A percentile compares a stretch with the other conserved stretches of the same genome.
These are phyloP conservation scores for Aspergillus haitiensis DNA, from an alignment of 495 filamentous ascomycete species.

Conservation along the genomic window DNA sequence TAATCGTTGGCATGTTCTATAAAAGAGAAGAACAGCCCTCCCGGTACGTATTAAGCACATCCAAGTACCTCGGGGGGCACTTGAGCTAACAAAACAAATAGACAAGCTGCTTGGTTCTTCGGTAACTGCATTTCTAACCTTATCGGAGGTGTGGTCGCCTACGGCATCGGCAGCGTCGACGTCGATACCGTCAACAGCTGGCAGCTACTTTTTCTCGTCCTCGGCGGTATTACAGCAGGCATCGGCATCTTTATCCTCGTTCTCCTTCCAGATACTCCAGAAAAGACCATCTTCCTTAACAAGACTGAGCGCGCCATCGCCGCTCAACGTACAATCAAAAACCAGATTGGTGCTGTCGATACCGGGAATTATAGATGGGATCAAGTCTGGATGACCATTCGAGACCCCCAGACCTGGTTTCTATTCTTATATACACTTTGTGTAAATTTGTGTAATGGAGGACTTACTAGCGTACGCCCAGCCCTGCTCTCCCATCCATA, in stretches of 20 bases:
- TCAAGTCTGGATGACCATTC: conserved; percentile 53
- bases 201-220: conserved; percentile 46
- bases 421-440: conserved; percentile 40
- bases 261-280: conserved; percentile 52
- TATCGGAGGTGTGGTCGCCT: conserved; percentile 57
- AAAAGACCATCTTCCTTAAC: conserved; percentile 47
- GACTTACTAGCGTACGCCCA: conserved; percentile 37
- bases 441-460: conserved; percentile 48
- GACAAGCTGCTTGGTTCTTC: conserved; percentile 41
- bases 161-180: conserved; percentile 54
- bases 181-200: conserved; percentile 42
- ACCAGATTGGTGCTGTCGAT: conserved; percentile 59
- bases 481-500: background rate
- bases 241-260: conserved; percentile 41
- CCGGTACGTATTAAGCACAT: conserved; percentile 30
- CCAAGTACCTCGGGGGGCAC: background rate
- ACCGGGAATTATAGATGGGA: conserved; percentile 57
- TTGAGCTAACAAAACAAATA: conserved; percentile 27
- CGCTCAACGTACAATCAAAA: conserved; percentile 56
- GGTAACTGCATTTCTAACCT: conserved; percentile 46
- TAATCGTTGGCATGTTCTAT: conserved; percentile 59
- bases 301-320: conserved; percentile 52
- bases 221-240: conserved; percentile 40
- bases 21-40: conserved; percentile 52
- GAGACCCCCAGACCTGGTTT: conserved; percentile 54